These are phyloP conservation scores for Ramularia endophylla DNA, from an alignment of 2,329 filamentous ascomycete species.

Conservation along the genomic window DNA sequence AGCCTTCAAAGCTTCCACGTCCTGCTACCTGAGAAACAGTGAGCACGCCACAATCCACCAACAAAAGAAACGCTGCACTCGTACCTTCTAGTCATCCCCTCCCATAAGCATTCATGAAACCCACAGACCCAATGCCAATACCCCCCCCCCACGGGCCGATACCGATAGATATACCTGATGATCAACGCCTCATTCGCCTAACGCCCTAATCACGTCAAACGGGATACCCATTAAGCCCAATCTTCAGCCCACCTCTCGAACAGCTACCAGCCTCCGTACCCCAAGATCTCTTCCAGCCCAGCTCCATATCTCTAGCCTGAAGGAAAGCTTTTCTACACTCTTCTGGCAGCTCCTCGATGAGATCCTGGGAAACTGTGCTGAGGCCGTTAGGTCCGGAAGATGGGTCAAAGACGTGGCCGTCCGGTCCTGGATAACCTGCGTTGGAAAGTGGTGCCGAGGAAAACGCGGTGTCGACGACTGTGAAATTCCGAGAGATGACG, in stretches of 20 bases:
- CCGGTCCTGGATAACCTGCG: constrained; percentile 54
- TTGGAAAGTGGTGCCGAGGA: constrained; percentile 54
- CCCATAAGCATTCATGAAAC: too few relatives aligned
- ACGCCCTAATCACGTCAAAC: constrained; percentile 37
- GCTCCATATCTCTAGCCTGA: constrained; percentile 58
- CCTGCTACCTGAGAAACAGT: too few relatives aligned
- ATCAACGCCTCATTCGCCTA: constrained; percentile 31
- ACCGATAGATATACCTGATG: too few relatives aligned
- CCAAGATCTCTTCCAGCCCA: constrained; percentile 70
- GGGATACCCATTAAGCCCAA: constrained; percentile 46
- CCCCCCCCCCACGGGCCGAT: too few relatives aligned
- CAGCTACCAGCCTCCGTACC: constrained; percentile 58
- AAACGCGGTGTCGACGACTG: constrained; percentile 56
- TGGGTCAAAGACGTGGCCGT: constrained; percentile 45
- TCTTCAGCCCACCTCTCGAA: constrained; percentile 39
- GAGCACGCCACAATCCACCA: too few relatives aligned
- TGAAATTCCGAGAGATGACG: constrained; percentile 55
- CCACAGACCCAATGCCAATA: too few relatives aligned
- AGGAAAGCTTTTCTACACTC: constrained; percentile 71
- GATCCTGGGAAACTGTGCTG: constrained; percentile 57
- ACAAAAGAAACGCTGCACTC: too few relatives aligned
- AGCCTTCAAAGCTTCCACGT: too few relatives aligned
- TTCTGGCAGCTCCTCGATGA: constrained; percentile 59
- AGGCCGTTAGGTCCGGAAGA: constrained; percentile 49
- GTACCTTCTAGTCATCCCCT: too few relatives aligned